Evolutionary conservation across 352 stramenopile species (phyloP).

Genomic region (Phytophthora uliginosa): DNA sequence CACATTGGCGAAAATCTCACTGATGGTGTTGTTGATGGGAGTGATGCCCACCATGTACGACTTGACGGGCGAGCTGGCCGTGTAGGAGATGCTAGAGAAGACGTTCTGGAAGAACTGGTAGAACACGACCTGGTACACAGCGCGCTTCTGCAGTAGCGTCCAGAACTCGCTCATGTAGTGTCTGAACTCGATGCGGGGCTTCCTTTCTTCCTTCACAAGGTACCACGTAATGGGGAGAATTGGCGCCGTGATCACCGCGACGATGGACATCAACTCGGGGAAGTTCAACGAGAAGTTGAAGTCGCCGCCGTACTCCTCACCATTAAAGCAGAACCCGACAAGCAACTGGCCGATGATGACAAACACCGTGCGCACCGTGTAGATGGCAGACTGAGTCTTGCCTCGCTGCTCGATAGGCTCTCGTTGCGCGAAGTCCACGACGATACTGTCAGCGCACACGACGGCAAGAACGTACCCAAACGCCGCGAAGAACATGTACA

Average conservation of each 20-base stretch:
- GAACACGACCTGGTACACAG: constrained; percentile 54
- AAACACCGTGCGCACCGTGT: constrained; percentile 43
- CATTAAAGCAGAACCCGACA: constrained; percentile 55
- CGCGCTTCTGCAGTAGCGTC: constrained; percentile 44
- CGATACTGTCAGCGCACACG: constrained; percentile 62
- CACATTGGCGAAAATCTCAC: constrained; percentile 39
- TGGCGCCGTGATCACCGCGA: constrained; percentile 29
- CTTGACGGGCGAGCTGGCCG: constrained; percentile 32
- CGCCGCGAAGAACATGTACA: constrained; percentile 58
- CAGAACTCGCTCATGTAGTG: constrained; percentile 46
- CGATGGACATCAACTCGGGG: constrained; percentile 41
- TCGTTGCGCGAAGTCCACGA: constrained; percentile 45
- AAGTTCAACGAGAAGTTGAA: constrained; percentile 57
- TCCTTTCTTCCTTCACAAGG: constrained; percentile 53
- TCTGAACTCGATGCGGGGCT: constrained; percentile 22
- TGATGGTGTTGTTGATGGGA: constrained; percentile 47
- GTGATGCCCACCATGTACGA: constrained; percentile 43
- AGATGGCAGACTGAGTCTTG: constrained; percentile 49
- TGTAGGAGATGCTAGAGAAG: constrained; percentile 45
- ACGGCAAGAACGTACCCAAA: constrained; percentile 68
- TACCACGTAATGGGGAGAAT: constrained; percentile 48
- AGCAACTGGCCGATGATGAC: constrained; percentile 39
- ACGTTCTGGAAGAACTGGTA: constrained; percentile 53
- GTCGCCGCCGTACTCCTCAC: constrained; percentile 51
- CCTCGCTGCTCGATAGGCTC: constrained; percentile 42